A percentile compares a stretch with the other conserved stretches of the same genome.
Evolutionary conservation across 2,329 filamentous ascomycete species (phyloP).

Genomic region (Tolypocladium endophyticum): DNA sequence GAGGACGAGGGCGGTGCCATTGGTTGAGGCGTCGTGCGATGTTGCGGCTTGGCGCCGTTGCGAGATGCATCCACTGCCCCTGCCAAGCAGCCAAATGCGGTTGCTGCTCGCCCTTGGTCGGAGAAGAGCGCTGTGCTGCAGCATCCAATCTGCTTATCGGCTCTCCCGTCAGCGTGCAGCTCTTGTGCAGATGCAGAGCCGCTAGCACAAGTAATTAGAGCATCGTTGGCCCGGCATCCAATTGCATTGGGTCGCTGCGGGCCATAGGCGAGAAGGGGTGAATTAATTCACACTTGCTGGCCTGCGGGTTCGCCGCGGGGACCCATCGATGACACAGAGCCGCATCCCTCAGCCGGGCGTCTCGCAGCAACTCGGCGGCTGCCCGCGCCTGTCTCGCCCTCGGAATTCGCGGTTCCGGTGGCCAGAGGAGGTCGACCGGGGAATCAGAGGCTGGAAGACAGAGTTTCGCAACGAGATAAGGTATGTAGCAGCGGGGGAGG

Average conservation of each 20-base stretch:
- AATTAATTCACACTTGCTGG: neutral
- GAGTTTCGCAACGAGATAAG: neutral
- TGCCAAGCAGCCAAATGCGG: neutral
- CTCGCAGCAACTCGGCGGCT: neutral
- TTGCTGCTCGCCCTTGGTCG: neutral
- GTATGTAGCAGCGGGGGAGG: neutral
- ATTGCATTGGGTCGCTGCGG: neutral
- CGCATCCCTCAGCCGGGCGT: neutral
- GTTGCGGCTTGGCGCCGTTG: neutral
- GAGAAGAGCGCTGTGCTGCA: neutral
- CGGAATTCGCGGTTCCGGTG: neutral
- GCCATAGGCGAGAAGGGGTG: neutral
- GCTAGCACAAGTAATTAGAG: neutral
- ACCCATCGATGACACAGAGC: neutral
- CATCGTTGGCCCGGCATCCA: neutral
- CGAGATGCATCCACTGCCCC: neutral
- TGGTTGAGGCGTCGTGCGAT: neutral
- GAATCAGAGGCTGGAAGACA: neutral
- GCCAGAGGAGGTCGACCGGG: neutral
- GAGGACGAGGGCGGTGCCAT: neutral
- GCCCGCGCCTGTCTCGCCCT: neutral
- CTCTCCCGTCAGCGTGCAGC: neutral
- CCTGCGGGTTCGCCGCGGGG: no score
- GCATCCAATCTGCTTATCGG: neutral
- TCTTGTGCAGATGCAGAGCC: neutral